Percentiles rank a stretch among this genome's conserved stretches.
Conservation (phyloP, 2,329 filamentous ascomycete species). For the Pestalotiopsis sp. region DNA sequence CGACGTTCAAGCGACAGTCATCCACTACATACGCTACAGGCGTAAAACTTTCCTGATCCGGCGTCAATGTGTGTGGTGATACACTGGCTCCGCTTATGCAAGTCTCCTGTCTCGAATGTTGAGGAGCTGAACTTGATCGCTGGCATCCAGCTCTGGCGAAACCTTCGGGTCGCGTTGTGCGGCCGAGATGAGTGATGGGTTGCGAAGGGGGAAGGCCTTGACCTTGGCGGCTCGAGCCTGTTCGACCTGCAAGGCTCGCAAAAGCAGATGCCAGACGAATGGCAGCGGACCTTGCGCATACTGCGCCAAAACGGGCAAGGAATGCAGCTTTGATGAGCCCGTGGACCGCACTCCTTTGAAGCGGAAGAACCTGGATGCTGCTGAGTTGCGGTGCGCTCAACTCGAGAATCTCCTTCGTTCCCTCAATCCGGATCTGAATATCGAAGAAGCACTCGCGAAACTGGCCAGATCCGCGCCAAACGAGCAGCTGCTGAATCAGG, state of each 20-base stretch:
- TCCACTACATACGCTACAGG: too few relatives aligned
- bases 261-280: conserved; percentile 20
- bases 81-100: too few relatives aligned
- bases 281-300: conserved; percentile 27
- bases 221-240: conserved; percentile 13
- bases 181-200: background rate
- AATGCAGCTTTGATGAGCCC: conserved; percentile 33
- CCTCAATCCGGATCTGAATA: conserved; percentile 28
- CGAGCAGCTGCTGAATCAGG: background rate
- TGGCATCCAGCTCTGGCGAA: too few relatives aligned
- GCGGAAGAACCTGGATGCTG: conserved; percentile 35
- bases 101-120: too few relatives aligned
- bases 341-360: conserved; percentile 35
- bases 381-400: conserved; percentile 28
- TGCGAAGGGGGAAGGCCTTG: background rate
- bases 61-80: too few relatives aligned
- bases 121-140: too few relatives aligned
- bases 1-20: too few relatives aligned
- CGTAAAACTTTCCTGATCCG: too few relatives aligned
- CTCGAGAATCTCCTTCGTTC: conserved; percentile 28
- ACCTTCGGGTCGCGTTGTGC: background rate
- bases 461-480: conserved; percentile 3
- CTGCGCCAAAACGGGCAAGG: conserved; percentile 29
- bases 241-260: conserved; percentile 24
- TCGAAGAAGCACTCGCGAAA: conserved; percentile 21